Evolutionary conservation across 73 alveolate genomes (phyloP).

Genomic region (Symbiodinium natans): DNA sequence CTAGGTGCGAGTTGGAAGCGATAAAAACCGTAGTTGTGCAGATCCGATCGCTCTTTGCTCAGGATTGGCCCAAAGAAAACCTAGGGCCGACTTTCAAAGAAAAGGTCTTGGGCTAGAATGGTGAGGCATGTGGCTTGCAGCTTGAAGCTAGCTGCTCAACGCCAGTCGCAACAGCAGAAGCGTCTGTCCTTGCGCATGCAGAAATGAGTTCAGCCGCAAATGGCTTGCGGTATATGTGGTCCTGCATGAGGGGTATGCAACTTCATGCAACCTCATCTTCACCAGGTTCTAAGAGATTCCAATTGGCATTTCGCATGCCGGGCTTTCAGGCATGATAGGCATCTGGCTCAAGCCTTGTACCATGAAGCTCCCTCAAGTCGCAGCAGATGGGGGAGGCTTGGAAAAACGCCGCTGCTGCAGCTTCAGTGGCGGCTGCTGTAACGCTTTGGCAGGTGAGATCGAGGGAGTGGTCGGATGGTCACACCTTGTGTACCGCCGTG

Average conservation of each 20-base stretch:
- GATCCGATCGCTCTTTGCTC: no score
- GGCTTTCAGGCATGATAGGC: neutral
- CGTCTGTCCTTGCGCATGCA: neutral
- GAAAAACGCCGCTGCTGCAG: conserved; percentile 1
- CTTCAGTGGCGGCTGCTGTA: neutral
- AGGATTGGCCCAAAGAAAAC: no score
- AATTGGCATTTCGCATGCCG: no score
- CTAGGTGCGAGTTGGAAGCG: no score
- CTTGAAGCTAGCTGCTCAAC: neutral
- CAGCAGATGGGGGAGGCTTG: neutral
- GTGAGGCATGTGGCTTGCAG: neutral
- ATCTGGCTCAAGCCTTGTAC: neutral
- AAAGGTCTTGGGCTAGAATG: neutral
- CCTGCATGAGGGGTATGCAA: no score
- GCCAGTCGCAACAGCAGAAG: neutral
- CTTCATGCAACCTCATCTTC: no score
- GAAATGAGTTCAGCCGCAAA: no score
- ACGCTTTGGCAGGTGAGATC: conserved; percentile 39
- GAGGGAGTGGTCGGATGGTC: conserved; percentile 43
- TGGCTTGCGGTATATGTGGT: no score
- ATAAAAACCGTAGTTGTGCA: no score
- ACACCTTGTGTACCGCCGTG: conserved; percentile 24
- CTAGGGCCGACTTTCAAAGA: no score
- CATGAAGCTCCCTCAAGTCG: neutral
- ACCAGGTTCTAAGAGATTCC: no score